Evolutionary conservation across 1,284 basidiomycete species (phyloP), one percentile per base, ranked within the genome.

Genomic region (Apiotrichum veenhuisii): DNA sequence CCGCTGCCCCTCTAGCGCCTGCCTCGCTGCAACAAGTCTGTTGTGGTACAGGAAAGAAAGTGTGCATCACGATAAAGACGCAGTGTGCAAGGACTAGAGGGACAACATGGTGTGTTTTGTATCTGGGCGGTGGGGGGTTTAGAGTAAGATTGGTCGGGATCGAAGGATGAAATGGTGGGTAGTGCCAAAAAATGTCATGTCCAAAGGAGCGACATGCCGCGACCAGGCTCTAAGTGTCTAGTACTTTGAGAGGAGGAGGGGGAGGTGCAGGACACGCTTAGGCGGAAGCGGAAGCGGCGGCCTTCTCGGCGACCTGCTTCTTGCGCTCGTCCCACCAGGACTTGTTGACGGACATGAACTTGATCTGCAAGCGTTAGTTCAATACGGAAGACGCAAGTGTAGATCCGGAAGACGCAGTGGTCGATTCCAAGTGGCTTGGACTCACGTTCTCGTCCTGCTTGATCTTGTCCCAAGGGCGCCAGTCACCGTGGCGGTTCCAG

Each of bases 391-490:
- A 20, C 30, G 20, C 27, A 30, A 20, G 33, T 37, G 25, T 17
- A n/a, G n/a, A 26, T 17, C 36, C 11, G 45, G n/a, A 22, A 20
- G 37, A 20, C 30, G 20, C 27, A 30, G 30, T 30, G 23, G 23
- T 17, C 30, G 15, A 46, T 17, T 0, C 23, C 5, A 2, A 18
- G 26, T 30, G 41, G 22, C 36, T n/a, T 3, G 33, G 38, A 53
- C 45, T 63, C 52, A 72, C 62, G 70, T 74, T 75, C 64, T 73
- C 61, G 67, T 75, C 68, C 60, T 72, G 69, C 67, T 71, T 68
- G 69, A 75, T 63, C 61, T 68, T 71, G 67, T 75, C 72, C 73
- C 73, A 75, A 47, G 73, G 73, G 57, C 61, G 65, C 72, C 70
- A 73, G 68, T 74, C 71, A 62, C 68, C 66, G 43, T 62, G 46